Base-by-base conservation (phyloP, 2,329 filamentous ascomycete species). In the Penicillium sp. region DNA sequence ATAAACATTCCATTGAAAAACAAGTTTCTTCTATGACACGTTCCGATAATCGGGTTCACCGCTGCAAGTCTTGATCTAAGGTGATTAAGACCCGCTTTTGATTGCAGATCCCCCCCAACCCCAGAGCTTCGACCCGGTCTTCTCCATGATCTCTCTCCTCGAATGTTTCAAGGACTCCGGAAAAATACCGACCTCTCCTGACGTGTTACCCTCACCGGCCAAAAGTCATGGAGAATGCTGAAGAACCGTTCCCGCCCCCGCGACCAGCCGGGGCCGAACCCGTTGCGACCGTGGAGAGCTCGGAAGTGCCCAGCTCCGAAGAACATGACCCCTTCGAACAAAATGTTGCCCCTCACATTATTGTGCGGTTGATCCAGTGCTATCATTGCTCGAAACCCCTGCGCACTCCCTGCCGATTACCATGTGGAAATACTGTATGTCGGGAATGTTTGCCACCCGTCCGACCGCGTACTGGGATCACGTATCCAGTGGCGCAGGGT, bases 381-480 rank as follows among this genome's bases (percentile, higher is more conserved):
- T 82, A 82, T 11, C 78, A 83, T 60, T 96, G 93, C 73, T 90
- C 87, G 3, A 79, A 78, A 44, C 87, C 89, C 1, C 78, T 95
- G 29, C 80, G 76, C 46, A 80, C 85, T 9, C 90, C 92, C 5
- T 81, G 91, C 55, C 90, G 90, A 0, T 78, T 96, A 4, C 91
- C 92, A 5, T 97, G 93, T 71, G 91, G 92, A 27, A 85, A 88
- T 68, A 88, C 87, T 11, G 74, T 96, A 11, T 97, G 93, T 76
- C 86, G 83, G 67, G 73, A 74, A 49, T 97, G 93, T 73, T 76
- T 96, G 1, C 92, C 92, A 1, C 75, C 84, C 47, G 76, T 86
- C 2, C 84, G 88, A 65, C 72, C 81, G 16, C 84, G 91, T 45
- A 78, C 79, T 48, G 86, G 90, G 59, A 90, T 96, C 56, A 89